These are phyloP conservation scores for Catharanthus roseus DNA, from an alignment of 257 asterid species.

Conservation along the genomic window DNA sequence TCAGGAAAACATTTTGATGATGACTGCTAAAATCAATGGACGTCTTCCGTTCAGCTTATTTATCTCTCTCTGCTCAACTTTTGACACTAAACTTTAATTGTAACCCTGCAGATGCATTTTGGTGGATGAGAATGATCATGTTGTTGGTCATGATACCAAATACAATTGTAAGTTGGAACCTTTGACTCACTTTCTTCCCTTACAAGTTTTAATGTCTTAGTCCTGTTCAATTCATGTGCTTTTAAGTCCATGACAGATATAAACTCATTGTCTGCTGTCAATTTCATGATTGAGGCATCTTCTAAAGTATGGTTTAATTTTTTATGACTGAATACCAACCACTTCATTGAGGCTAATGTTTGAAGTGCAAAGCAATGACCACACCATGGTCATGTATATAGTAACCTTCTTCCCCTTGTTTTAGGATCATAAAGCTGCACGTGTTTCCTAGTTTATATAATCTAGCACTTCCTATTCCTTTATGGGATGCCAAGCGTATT, in stretches of 20 bases:
- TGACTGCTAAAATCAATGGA: background rate
- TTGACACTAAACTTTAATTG: slow-evolving; percentile 5
- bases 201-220: background rate
- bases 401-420: background rate
- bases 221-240: background rate
- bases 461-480: background rate
- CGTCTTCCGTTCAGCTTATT: background rate
- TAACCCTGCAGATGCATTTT: slow-evolving; percentile 67
- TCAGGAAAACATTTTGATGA: background rate
- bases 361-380: too few relatives aligned
- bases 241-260: background rate
- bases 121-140: slow-evolving; percentile 88
- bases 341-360: too few relatives aligned
- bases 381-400: background rate
- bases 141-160: slow-evolving; percentile 86
- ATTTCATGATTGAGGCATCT: background rate
- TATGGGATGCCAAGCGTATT: background rate
- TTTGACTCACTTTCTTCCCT: background rate
- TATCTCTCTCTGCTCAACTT: background rate
- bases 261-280: background rate
- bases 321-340: background rate
- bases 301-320: background rate
- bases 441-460: background rate
- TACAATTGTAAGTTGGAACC: slow-evolving; percentile 67
- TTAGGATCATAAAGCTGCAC: background rate